Evolutionary conservation across 306 rosid genomes (phyloP), one percentile per base, ranked within the genome.

Genomic region (Prunus salicina): DNA sequence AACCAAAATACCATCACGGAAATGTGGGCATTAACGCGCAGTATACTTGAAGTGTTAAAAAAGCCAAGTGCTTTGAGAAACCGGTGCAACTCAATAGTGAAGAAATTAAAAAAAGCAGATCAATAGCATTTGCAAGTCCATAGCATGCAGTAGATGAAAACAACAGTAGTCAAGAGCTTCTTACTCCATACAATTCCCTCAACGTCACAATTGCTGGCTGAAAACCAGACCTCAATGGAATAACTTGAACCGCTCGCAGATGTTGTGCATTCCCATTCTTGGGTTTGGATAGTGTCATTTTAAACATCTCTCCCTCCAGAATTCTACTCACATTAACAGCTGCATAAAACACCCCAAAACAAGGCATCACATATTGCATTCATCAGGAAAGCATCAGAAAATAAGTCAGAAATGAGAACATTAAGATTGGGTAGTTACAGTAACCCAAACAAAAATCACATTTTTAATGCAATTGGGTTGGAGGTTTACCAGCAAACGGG

Each of bases 271-370:
- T 82, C 16, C 87, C 87, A 68, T 79, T 88, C 80, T 76, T 62
- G n/a, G 93, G 86, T 84, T 81, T 88, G 50, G 94, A 79, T 56
- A 88, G 49, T 16, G 91, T 85, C 84, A 85, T 80, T 57, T 65
- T 79, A 65, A 89, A 82, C 89, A 83, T 87, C 83, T 84, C 93
- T 82, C 97, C 97, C 74, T 86, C 90, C 77, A 89, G 79, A 83
- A 91, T 71, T 78, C 80, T 78, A 72, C 72, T 77, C 18, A 84
- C 82, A 64, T 84, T 55, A 15, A 56, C 73, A 32, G 84, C 92
- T 88, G 89, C 65, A 82, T n/a, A n/a, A 52, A 46, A 73, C 71
- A 69, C 50, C 68, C 60, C 75, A 52, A 73, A 75, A 28, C 53
- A 55, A n/a, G 34, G 46, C 20, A 71, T 55, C 32, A 3, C 32